These are phyloP conservation scores for Sporothrix dimorphospora DNA, from an alignment of 2,329 filamentous ascomycete genomes.

Conservation along the genomic window DNA sequence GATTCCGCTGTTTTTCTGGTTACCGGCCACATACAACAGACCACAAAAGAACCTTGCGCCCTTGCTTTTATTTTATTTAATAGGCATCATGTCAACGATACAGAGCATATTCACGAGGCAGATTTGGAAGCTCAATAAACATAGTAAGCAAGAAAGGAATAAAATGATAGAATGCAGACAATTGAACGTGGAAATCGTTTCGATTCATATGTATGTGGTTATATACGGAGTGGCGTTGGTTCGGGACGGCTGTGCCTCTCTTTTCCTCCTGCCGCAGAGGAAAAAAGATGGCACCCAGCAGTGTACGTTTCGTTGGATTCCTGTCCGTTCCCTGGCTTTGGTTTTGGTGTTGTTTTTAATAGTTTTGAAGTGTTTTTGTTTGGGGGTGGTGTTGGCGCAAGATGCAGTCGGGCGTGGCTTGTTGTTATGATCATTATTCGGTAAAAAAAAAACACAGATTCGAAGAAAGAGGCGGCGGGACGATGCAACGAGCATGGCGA, in stretches of 20 bases:
- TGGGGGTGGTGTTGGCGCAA: slow-evolving; percentile 7
- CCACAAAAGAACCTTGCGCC: too few species aligned
- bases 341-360: not conserved
- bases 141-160: too few species aligned
- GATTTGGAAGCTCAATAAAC: not conserved
- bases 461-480: not conserved
- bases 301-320: slow-evolving; percentile 20
- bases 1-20: not conserved
- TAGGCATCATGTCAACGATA: not conserved
- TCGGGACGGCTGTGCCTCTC: slow-evolving; percentile 15
- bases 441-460: slow-evolving; percentile 13
- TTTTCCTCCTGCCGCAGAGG: not conserved
- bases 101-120: not conserved
- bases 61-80: too few species aligned
- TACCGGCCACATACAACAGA: too few species aligned
- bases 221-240: slow-evolving; percentile 29
- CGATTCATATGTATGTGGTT: slow-evolving; percentile 23
- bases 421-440: slow-evolving; percentile 24
- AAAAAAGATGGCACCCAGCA: slow-evolving; percentile 16
- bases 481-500: slow-evolving; percentile 8
- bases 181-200: not conserved
- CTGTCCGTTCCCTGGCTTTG: slow-evolving; percentile 25
- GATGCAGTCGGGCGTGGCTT: slow-evolving; percentile 17
- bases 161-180: not conserved
- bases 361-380: not conserved